Percentiles rank a stretch among this genome's conserved stretches.
Evolutionary conservation across 768 basidiomycete species (phyloP).

Genomic region (Clitopilus passeckerianus): DNA sequence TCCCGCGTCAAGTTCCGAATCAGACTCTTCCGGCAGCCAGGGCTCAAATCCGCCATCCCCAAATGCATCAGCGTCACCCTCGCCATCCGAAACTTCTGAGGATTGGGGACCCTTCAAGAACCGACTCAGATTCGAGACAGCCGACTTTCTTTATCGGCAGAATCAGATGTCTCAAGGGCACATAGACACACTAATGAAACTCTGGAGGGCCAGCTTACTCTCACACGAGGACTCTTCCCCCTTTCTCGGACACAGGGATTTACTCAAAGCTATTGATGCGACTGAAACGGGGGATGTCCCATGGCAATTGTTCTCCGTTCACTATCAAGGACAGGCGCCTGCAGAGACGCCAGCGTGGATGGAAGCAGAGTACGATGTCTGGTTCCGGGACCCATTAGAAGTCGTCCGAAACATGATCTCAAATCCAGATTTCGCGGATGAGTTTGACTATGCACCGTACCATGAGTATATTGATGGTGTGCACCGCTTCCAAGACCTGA

Average conservation of each 20-base stretch:
- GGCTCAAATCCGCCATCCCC: no score
- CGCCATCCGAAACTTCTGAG: no score
- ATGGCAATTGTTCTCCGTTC: conserved; percentile 20
- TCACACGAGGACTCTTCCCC: conserved; percentile 7
- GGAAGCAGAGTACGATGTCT: conserved; percentile 18
- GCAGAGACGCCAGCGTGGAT: conserved; percentile 19
- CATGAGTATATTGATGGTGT: conserved; percentile 8
- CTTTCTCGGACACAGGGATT: conserved; percentile 14
- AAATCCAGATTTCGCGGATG: conserved; percentile 5
- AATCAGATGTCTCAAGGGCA: conserved; percentile 8
- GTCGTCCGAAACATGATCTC: conserved; percentile 5
- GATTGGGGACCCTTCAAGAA: conserved; percentile 7
- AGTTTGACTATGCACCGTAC: conserved; percentile 16
- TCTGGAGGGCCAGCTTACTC: conserved; percentile 4
- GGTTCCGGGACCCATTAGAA: conserved; percentile 15
- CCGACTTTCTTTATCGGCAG: conserved; percentile 7
- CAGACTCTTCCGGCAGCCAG: no score
- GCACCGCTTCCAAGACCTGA: conserved; percentile 14
- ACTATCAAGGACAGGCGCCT: conserved; percentile 16
- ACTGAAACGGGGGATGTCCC: conserved; percentile 18
- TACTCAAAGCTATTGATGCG: conserved; percentile 19
- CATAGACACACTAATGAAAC: conserved; percentile 7
- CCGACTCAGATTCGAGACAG: conserved; percentile 6
- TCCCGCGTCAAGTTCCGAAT: no score
- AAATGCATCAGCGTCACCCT: no score